A percentile compares a stretch with the other conserved stretches of the same genome.
phyloP scores from a whole-genome alignment of 805 yeast species.

The Nadsonia fulvescens region DNA sequence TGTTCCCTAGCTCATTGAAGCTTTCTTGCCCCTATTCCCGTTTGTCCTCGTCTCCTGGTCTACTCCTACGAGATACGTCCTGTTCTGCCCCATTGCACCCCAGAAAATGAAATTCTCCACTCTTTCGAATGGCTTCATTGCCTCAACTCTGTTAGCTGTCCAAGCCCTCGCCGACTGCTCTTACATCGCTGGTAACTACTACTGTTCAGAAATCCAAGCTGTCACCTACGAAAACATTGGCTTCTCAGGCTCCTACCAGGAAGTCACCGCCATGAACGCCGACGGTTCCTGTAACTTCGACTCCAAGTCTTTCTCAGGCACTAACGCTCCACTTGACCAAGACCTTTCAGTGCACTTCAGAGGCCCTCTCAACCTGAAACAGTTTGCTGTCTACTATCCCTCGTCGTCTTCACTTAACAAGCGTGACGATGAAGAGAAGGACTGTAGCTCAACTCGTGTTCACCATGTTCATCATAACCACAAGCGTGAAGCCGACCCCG shows the following conservation, averaged over 20 bases:
- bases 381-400: slow-evolving; percentile 75
- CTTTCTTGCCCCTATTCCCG: no score
- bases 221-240: slow-evolving; percentile 60
- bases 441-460: slow-evolving; percentile 8
- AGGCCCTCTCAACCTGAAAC: slow-evolving; percentile 66
- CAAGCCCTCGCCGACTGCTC: slow-evolving; percentile 9
- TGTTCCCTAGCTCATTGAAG: no score
- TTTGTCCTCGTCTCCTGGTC: no score
- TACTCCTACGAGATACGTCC: no score
- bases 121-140: no score
- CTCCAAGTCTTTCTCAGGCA: slow-evolving; percentile 42
- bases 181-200: slow-evolving; percentile 54
- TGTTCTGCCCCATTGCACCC: no score
- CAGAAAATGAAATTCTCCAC: no score
- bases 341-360: slow-evolving; percentile 80
- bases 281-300: slow-evolving; percentile 48
- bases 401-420: slow-evolving; percentile 32
- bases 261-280: slow-evolving; percentile 60
- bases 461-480: slow-evolving; percentile 30
- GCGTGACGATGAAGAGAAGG: slow-evolving; percentile 27
- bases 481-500: slow-evolving; percentile 39
- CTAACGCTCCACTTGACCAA: slow-evolving; percentile 66
- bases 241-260: slow-evolving; percentile 65
- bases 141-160: no score
- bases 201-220: slow-evolving; percentile 56